phyloP scores from a whole-genome alignment of 495 filamentous ascomycete species.

The Tricharina praecox region DNA sequence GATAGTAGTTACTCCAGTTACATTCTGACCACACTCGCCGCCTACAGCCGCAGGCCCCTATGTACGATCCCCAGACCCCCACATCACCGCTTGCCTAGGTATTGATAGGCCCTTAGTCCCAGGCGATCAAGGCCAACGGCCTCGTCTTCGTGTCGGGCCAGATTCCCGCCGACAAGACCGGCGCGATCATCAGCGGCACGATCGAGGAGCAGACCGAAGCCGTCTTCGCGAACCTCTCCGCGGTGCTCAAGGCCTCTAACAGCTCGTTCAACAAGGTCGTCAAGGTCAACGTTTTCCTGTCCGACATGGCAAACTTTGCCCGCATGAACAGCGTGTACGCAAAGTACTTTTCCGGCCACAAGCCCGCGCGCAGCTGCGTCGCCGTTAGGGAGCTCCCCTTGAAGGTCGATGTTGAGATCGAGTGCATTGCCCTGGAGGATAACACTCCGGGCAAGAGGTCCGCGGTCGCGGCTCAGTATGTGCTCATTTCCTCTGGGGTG shows the following conservation, averaged over 20 bases:
- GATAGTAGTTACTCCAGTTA: background rate
- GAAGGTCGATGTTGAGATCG: conserved; percentile 81
- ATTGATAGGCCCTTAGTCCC: conserved; percentile 40
- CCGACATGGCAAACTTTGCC: conserved; percentile 51
- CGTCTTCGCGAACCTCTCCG: conserved; percentile 42
- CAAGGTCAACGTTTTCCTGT: conserved; percentile 53
- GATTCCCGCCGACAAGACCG: conserved; percentile 62
- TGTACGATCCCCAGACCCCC: conserved; percentile 10
- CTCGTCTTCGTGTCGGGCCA: conserved; percentile 87
- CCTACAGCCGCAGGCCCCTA: conserved; percentile 26
- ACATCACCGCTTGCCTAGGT: background rate
- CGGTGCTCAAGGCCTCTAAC: conserved; percentile 49
- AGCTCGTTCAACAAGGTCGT: conserved; percentile 47
- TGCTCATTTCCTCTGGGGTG: background rate
- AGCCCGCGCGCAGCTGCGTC: conserved; percentile 85
- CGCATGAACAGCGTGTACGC: conserved; percentile 78
- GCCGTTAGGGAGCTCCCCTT: conserved; percentile 81
- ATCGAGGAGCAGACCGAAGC: conserved; percentile 42
- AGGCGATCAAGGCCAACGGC: conserved; percentile 68
- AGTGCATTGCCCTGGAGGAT: conserved; percentile 48
- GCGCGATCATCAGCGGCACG: conserved; percentile 55
- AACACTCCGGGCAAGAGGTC: background rate
- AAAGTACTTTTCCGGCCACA: conserved; percentile 53
- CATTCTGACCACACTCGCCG: no score
- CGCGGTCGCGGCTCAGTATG: background rate